Base-by-base conservation (phyloP, 148 eudicot species). In the Persicaria maculosa region DNA sequence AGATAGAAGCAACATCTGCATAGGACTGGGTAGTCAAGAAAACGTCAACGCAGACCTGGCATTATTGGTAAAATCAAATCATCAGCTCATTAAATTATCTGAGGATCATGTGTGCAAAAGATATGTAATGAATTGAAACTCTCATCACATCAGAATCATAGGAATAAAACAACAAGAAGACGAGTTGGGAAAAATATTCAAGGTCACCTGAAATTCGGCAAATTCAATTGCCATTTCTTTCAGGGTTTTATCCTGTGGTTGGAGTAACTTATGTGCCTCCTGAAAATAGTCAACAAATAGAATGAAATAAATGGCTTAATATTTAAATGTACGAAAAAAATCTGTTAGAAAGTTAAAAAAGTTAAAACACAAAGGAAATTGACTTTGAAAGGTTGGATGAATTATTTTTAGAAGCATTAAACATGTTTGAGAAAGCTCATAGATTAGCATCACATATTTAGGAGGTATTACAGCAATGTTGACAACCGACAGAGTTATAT, bases 31-130 rank as follows among this genome's bases (percentile, higher is more conserved):
- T 82, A 69, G 97, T 89, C 57, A 95, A 73, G 74, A 92, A 95
- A 75, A 90, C 85, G 77, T 95, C 99, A 73, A 95, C 92, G 50
- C 94, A 95, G 78, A 95, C 99, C 99, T 95, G 87, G 20, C 84
- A 76, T 57, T 52, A 68, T 71, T 61, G 19, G 74, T 22, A 78
- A 73, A 40, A 36, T 43, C 70, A 40, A 5, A 65, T 65, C 43
- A 11, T 22, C 57, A 77, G 47, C 43, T 15, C 45, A 65, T 61
- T 54, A 55, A 7, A 74, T 31, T n/a, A 45, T 69, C n/a, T 20
- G 64, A 62, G 50, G 7, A 20, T 22, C 44, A 74, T n/a, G 7
- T 61, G 67, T 64, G 47, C 22, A 62, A 62, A 62, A 20, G 36
- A 6, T 5, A 47, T 17, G n/a, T 11, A 40, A 31, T 20, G 40